A percentile compares a stretch with the other conserved stretches of the same genome.
phyloP scores from a whole-genome alignment of 306 rosid genomes.

The Dryas octopetala region DNA sequence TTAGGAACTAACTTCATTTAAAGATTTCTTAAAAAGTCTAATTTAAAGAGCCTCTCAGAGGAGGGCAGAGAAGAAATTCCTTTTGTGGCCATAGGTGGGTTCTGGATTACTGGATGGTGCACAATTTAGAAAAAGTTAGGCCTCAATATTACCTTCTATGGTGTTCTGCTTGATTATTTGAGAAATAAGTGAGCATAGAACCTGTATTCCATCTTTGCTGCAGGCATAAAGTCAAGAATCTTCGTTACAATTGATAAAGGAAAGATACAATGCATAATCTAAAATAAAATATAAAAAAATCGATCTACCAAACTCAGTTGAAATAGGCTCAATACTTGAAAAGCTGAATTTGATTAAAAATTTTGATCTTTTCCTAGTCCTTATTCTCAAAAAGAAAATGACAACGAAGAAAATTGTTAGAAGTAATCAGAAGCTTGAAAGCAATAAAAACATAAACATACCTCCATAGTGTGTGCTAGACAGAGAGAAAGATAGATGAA shows the following conservation, averaged over 20 bases:
- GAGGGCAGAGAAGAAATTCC: background rate
- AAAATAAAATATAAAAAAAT: constrained; percentile 1
- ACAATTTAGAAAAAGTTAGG: background rate
- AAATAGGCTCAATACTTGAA: background rate
- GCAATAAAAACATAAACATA: constrained; percentile 10
- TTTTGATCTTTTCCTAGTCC: background rate
- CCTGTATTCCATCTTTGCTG: constrained; percentile 20
- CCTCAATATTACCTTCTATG: background rate
- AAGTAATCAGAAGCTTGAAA: background rate
- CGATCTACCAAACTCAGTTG: background rate
- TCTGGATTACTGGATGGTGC: too few relatives aligned
- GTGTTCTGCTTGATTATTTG: background rate
- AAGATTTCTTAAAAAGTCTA: too few relatives aligned
- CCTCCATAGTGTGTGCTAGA: constrained; percentile 5
- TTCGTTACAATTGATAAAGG: constrained; percentile 25
- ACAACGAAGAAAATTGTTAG: constrained; percentile 1
- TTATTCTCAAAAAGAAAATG: background rate
- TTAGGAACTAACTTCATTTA: background rate
- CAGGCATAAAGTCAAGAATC: constrained; percentile 29
- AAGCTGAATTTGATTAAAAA: background rate
- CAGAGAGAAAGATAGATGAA: background rate
- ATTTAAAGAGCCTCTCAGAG: background rate
- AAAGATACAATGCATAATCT: background rate
- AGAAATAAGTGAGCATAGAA: constrained; percentile 5
- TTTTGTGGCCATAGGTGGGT: too few relatives aligned